Percentiles rank a stretch among this genome's conserved stretches.
These are phyloP conservation scores for Candida gorgasii DNA, from an alignment of 805 yeast species.

Conservation along the genomic window DNA sequence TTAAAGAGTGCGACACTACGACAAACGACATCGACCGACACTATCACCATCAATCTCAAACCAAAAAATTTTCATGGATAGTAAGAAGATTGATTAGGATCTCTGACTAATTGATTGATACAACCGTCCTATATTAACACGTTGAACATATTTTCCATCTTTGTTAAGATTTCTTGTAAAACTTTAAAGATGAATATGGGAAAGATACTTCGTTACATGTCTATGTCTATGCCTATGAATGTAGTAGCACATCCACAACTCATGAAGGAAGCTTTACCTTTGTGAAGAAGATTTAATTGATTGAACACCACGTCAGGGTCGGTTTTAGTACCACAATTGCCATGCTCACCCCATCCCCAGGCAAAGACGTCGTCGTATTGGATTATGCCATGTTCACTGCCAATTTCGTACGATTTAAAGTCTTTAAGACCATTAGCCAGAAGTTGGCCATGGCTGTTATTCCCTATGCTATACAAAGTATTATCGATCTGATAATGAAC, in stretches of 20 bases:
- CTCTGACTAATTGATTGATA: slow-evolving; percentile 43
- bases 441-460: slow-evolving; percentile 73
- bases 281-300: slow-evolving; percentile 35
- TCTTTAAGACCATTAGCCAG: slow-evolving; percentile 21
- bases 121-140: slow-evolving; percentile 66
- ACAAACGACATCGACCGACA: not conserved
- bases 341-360: slow-evolving; percentile 99
- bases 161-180: slow-evolving; percentile 39
- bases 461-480: slow-evolving; percentile 57
- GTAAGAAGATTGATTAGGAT: slow-evolving; percentile 13
- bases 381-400: slow-evolving; percentile 86
- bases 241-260: slow-evolving; percentile 70
- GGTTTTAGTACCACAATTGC: slow-evolving; percentile 70
- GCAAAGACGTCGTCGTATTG: slow-evolving; percentile 46
- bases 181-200: slow-evolving; percentile 69
- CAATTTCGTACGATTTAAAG: slow-evolving; percentile 35
- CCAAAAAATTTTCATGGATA: slow-evolving; percentile 12
- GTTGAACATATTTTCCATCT: slow-evolving; percentile 82
- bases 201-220: slow-evolving; percentile 72
- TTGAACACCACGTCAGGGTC: slow-evolving; percentile 35
- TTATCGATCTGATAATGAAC: slow-evolving; percentile 47
- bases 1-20: slow-evolving; percentile 3
- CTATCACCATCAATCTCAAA: not conserved
- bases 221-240: slow-evolving; percentile 47
- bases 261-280: slow-evolving; percentile 30